Percentiles rank a stretch among this genome's conserved stretches.
Evolutionary conservation across 257 asterid genomes (phyloP).

Genomic region (Nicotiana attenuata): DNA sequence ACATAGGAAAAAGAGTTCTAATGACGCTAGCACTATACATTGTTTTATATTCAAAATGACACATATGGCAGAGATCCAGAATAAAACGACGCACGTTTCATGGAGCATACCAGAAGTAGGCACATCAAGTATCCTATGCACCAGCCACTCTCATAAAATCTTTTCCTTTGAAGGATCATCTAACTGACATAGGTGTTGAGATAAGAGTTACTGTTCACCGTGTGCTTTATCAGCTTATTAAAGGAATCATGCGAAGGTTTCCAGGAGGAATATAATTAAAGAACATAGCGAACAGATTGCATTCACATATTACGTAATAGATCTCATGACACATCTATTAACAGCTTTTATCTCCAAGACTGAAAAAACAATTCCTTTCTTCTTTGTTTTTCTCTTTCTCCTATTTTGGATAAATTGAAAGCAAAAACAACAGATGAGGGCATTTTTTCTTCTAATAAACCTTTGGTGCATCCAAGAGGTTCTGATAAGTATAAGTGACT

Average conservation of each 20-base stretch:
- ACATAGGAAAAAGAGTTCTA: background rate
- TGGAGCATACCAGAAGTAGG: background rate
- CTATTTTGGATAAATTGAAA: background rate
- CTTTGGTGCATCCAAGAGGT: background rate
- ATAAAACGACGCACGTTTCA: background rate
- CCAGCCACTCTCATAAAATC: background rate
- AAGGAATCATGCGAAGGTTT: background rate
- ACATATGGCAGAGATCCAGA: constrained; percentile 6
- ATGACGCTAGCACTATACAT: background rate
- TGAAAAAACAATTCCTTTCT: background rate
- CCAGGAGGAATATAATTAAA: background rate
- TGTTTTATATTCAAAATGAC: background rate
- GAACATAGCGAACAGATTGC: background rate
- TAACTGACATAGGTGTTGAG: background rate
- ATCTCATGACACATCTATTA: background rate
- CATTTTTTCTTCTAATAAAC: background rate
- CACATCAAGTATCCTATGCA: background rate
- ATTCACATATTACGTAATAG: background rate
- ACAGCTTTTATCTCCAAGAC: background rate
- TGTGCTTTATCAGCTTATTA: background rate
- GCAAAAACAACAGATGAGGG: background rate
- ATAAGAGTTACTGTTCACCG: background rate
- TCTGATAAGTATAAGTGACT: background rate
- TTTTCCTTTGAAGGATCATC: background rate
- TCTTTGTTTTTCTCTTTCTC: background rate